phyloP scores from a whole-genome alignment of 1,284 basidiomycete genomes.

The Tilletia horrida region DNA sequence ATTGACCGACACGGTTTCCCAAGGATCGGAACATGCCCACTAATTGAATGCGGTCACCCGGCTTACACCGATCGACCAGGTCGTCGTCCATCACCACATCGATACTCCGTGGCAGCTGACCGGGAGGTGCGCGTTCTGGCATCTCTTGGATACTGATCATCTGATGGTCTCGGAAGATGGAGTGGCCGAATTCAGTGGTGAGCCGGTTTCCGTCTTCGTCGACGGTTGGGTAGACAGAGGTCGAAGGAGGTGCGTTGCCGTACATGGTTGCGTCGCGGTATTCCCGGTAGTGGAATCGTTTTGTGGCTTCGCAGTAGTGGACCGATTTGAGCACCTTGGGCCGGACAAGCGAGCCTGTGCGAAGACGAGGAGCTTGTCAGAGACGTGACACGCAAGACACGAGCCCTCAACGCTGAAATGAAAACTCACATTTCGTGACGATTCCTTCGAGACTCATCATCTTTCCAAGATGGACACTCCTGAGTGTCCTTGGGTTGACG shows the following conservation, averaged over 20 bases:
- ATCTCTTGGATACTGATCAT: conserved; percentile 98
- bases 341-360: conserved; percentile 77
- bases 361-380: not conserved
- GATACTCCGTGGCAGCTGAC: conserved; percentile 89
- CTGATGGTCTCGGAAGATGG: conserved; percentile 92
- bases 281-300: conserved; percentile 77
- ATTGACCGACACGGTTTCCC: conserved; percentile 69
- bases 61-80: conserved; percentile 93
- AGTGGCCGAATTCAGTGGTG: conserved; percentile 88
- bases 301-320: conserved; percentile 86
- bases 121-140: conserved; percentile 96
- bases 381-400: not conserved
- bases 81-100: conserved; percentile 97
- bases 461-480: conserved; percentile 82
- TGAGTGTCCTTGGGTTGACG: conserved; percentile 87
- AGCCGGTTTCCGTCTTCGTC: conserved; percentile 84
- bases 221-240: conserved; percentile 69
- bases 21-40: conserved; percentile 93
- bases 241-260: conserved; percentile 61
- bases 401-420: conserved; percentile 1
- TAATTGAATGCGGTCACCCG: conserved; percentile 93
- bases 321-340: conserved; percentile 97
- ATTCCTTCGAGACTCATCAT: conserved; percentile 98
- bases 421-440: conserved; percentile 76
- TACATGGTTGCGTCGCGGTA: conserved; percentile 93